phyloP scores from a whole-genome alignment of 345 rosid genomes.

The Cardiospermum halicacabum region DNA sequence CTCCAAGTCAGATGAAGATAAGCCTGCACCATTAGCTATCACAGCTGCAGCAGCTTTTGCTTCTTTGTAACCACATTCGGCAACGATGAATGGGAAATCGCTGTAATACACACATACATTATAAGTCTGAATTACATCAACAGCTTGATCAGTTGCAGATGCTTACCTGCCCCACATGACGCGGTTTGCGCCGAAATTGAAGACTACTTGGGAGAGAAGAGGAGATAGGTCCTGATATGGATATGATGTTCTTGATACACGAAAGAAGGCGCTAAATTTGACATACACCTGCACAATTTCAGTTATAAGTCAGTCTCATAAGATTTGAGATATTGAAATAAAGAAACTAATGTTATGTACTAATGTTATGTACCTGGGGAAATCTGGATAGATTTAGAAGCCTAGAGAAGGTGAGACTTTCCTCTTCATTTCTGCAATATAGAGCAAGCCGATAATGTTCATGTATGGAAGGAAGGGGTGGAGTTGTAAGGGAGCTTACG shows the following conservation, averaged over 20 bases:
- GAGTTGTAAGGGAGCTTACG: constrained; percentile 33
- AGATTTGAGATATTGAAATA: not conserved
- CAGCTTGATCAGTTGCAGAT: not conserved
- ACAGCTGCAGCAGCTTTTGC: constrained; percentile 61
- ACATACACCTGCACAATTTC: constrained; percentile 55
- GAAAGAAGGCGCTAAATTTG: constrained; percentile 83
- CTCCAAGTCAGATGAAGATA: constrained; percentile 59
- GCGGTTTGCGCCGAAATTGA: constrained; percentile 63
- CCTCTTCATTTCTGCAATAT: constrained; percentile 63
- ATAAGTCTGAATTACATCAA: not conserved
- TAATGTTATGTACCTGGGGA: constrained; percentile 60
- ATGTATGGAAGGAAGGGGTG: not conserved
- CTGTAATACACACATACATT: constrained; percentile 29
- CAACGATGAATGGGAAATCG: constrained; percentile 82
- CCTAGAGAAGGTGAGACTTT: constrained; percentile 46
- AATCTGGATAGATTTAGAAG: constrained; percentile 75
- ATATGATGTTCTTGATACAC: constrained; percentile 62
- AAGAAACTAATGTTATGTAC: not conserved
- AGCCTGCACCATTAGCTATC: constrained; percentile 42
- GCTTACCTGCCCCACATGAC: constrained; percentile 94
- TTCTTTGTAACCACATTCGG: constrained; percentile 77
- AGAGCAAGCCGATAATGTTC: constrained; percentile 5
- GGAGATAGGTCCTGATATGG: constrained; percentile 63
- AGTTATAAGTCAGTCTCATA: not conserved
- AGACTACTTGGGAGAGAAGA: constrained; percentile 52